Evolutionary conservation across 2,329 filamentous ascomycete genomes (phyloP).

Genomic region (Penicillium brasilianum): DNA sequence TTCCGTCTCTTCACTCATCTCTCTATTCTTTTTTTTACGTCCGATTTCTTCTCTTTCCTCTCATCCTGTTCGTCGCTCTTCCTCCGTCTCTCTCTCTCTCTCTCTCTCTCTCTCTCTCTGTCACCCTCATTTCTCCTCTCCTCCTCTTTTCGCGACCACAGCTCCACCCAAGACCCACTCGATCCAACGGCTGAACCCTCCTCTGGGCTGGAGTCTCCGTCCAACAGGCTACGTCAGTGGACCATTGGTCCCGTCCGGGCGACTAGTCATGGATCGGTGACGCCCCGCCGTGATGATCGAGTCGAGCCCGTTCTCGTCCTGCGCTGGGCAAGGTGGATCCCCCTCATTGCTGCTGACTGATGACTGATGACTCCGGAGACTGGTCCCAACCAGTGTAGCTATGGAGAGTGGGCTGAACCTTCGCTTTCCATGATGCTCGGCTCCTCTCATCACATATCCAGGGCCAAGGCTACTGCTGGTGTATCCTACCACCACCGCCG

Average conservation of each 20-base stretch:
- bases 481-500: neutral
- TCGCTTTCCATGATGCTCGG: constrained; percentile 6
- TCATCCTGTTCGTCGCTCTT: too few relatives aligned
- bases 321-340: constrained; percentile 7
- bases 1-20: neutral
- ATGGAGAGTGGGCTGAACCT: constrained; percentile 21
- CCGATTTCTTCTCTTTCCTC: too few relatives aligned
- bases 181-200: constrained; percentile 34
- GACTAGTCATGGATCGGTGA: constrained; percentile 35
- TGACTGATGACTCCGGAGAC: constrained; percentile 11
- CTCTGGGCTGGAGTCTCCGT: constrained; percentile 24
- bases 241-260: constrained; percentile 27
- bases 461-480: neutral
- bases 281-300: constrained; percentile 33
- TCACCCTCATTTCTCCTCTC: constrained; percentile 9
- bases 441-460: constrained; percentile 1
- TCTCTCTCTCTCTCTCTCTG: neutral
- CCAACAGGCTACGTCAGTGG: constrained; percentile 22
- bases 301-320: constrained; percentile 28
- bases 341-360: too few relatives aligned
- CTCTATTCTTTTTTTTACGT: neutral
- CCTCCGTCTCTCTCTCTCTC: neutral
- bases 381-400: neutral
- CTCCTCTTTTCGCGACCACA: constrained; percentile 7
- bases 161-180: constrained; percentile 29